Evolutionary conservation across 2,329 filamentous ascomycete species (phyloP), one percentile per base, ranked within the genome.

Genomic region (Trichoderma sp.): DNA sequence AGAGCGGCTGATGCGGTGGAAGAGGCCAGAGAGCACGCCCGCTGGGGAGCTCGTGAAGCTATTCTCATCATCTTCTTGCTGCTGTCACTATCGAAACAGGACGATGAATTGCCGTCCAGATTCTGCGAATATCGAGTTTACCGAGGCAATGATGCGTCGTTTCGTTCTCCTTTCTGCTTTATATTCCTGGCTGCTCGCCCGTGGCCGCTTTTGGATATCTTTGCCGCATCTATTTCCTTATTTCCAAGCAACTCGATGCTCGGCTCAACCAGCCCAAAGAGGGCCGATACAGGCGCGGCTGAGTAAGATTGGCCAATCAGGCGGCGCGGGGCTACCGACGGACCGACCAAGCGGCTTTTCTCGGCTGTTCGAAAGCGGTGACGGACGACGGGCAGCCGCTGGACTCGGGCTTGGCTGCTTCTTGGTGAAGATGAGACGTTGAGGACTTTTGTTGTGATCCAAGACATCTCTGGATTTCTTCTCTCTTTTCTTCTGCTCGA

Each of bases 281-380:
- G 63, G 52, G 63, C 64, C 64, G 64, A 59, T 61, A 57, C 27
- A 68, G 48, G 48, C 58, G 29, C 57, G 57, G 65, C 29, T 29
- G 57, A 72, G 70, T 66, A 35, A 68, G 32, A 77, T 78, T 78
- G 76, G 42, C 75, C 76, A 77, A 76, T 76, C 19, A 29, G 48
- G 53, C 64, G 54, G 61, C 70, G 70, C 53, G 71, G 70, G 67
- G 60, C 57, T 56, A 58, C 68, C 70, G 60, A 59, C 61, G 67
- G 65, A 54, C 71, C 72, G 75, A 72, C 71, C 72, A 25, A 61
- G 70, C 77, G 77, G 77, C 73, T 78, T 76, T 72, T 72, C 73
- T 78, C 77, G 77, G 77, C 76, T 78, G 74, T 75, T 53, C 3
- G 27, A 53, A 35, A 32, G 64, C 64, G 64, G 64, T 67, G 64